phyloP scores from a whole-genome alignment of 1,284 basidiomycete genomes.

The Trametes sp. region DNA sequence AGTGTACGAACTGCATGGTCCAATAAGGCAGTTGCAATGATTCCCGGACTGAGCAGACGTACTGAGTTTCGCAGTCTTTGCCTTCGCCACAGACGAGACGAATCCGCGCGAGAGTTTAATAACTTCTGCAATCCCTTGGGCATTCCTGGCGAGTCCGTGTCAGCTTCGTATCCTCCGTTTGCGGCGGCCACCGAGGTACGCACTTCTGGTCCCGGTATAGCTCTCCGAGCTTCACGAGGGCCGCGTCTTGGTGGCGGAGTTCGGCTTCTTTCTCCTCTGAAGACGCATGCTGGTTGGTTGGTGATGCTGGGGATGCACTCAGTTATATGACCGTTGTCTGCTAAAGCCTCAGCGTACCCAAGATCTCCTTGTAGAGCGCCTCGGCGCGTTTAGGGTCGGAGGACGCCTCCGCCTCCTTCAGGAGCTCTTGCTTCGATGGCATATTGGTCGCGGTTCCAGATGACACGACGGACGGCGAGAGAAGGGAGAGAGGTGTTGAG shows the following conservation, averaged over 20 bases:
- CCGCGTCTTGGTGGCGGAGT: constrained; percentile 85
- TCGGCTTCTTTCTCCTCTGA: constrained; percentile 57
- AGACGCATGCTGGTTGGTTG: constrained; percentile 34
- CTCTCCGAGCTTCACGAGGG: constrained; percentile 87
- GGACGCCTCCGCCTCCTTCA: constrained; percentile 59
- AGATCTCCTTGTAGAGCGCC: constrained; percentile 73
- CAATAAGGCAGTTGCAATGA: constrained; percentile 7
- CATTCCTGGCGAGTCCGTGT: constrained; percentile 63
- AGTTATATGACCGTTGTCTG: not conserved
- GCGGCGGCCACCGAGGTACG: constrained; percentile 38
- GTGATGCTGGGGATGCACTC: constrained; percentile 26
- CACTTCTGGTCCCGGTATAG: constrained; percentile 89
- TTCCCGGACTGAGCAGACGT: constrained; percentile 41
- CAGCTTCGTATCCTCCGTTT: not conserved
- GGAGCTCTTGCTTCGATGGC: constrained; percentile 53
- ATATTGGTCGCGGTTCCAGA: constrained; percentile 24
- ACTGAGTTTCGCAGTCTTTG: constrained; percentile 98
- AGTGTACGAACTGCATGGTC: constrained; percentile 80
- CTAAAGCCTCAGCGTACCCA: constrained; percentile 43
- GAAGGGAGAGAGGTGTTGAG: constrained; percentile 4
- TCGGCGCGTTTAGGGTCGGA: constrained; percentile 64
- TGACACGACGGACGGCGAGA: constrained; percentile 1
- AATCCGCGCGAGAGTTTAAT: constrained; percentile 89
- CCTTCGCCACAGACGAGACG: constrained; percentile 96
- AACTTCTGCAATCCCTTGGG: constrained; percentile 85